A percentile compares a stretch with the other conserved stretches of the same genome.
Evolutionary conservation across 352 stramenopile species (phyloP).

Genomic region (Plasmopara muralis): DNA sequence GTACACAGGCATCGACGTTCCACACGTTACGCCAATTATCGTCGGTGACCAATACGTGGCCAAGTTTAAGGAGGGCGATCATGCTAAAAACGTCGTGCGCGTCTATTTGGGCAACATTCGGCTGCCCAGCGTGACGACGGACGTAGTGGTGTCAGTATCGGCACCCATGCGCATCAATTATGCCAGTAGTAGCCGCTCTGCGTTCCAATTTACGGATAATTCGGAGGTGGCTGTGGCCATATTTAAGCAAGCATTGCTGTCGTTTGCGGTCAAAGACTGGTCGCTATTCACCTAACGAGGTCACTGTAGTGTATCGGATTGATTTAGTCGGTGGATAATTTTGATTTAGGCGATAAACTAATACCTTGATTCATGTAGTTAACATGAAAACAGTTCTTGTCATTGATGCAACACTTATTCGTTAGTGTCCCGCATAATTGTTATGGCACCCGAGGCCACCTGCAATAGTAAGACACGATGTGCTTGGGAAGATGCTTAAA

Average conservation of each 20-base stretch:
- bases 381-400: not conserved
- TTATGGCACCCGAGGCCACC: constrained; percentile 32
- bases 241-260: constrained; percentile 67
- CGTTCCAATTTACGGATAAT: constrained; percentile 60
- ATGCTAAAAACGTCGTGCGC: constrained; percentile 80
- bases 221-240: constrained; percentile 58
- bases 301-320: constrained; percentile 3
- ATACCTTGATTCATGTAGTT: not conserved
- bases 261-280: constrained; percentile 70
- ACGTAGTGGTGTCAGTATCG: constrained; percentile 78
- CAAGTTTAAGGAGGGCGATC: constrained; percentile 80
- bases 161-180: constrained; percentile 71
- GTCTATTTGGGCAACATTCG: constrained; percentile 73
- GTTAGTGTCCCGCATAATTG: constrained; percentile 10
- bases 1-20: constrained; percentile 25
- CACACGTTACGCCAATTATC: constrained; percentile 39
- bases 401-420: constrained; percentile 1
- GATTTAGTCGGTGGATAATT: constrained; percentile 1
- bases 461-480: constrained; percentile 40
- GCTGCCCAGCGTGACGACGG: constrained; percentile 64
- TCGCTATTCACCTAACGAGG: constrained; percentile 36
- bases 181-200: constrained; percentile 55
- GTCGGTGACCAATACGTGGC: constrained; percentile 74
- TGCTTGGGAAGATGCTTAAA: constrained; percentile 48
- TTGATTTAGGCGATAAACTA: no score